Evolutionary conservation across 352 stramenopile species (phyloP).

Genomic region (Paralagenidium karlingii): DNA sequence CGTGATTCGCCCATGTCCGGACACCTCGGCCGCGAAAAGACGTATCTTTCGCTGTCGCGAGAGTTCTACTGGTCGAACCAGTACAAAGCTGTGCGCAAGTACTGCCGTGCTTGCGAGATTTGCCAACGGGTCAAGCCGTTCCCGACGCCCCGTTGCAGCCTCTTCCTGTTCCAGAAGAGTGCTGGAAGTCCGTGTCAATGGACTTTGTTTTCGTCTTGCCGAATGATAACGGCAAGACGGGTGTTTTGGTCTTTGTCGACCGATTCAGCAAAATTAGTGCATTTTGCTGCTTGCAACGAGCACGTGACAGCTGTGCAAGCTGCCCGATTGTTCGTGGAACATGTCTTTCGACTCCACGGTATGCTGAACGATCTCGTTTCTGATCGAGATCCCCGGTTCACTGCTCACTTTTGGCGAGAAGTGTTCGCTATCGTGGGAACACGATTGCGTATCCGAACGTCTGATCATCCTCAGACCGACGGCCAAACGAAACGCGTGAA

Average conservation of each 20-base stretch:
- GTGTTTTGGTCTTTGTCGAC: conserved; percentile 4
- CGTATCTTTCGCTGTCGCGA: conserved; percentile 2
- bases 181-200: conserved; percentile 8
- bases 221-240: not conserved
- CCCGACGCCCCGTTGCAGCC: conserved; percentile 1
- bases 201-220: conserved; percentile 12
- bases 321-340: conserved; percentile 1
- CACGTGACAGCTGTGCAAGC: not conserved
- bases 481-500: conserved; percentile 1
- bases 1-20: conserved; percentile 5
- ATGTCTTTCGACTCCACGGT: not conserved
- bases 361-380: not conserved
- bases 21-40: conserved; percentile 12
- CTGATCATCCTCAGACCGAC: not conserved
- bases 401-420: not conserved
- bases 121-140: conserved; percentile 12
- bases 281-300: conserved; percentile 1
- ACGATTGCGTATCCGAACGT: not conserved
- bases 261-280: conserved; percentile 7
- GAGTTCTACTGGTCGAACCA: conserved; percentile 11
- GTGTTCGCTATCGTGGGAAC: not conserved
- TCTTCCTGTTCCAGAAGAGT: conserved; percentile 2
- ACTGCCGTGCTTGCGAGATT: conserved; percentile 8
- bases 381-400: conserved; percentile 2
- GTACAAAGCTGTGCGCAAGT: conserved; percentile 11